phyloP scores from a whole-genome alignment of 345 rosid species.

The Kandelia obovata region DNA sequence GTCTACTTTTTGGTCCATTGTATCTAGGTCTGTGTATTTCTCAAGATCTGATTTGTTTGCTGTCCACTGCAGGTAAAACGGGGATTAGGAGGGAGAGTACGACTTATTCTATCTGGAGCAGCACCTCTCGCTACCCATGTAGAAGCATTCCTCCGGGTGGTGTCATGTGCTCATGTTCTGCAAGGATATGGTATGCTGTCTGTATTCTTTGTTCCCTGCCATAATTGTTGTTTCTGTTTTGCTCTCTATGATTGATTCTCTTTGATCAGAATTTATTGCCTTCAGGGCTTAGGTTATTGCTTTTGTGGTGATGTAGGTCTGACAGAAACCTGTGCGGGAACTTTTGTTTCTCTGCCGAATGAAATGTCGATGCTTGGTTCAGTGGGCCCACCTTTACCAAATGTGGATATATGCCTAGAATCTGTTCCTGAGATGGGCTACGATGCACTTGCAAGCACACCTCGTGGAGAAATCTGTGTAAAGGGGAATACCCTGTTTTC shows the following conservation, averaged over 20 bases:
- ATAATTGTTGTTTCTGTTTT: neutral
- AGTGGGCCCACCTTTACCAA: slow-evolving; percentile 97
- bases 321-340: slow-evolving; percentile 94
- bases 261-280: neutral
- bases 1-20: neutral
- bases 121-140: slow-evolving; percentile 90
- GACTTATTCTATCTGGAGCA: slow-evolving; percentile 90
- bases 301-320: slow-evolving; percentile 49
- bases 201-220: slow-evolving; percentile 5
- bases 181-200: slow-evolving; percentile 90
- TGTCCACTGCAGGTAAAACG: slow-evolving; percentile 62
- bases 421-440: slow-evolving; percentile 97
- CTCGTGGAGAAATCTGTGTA: slow-evolving; percentile 87
- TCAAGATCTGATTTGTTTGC: slow-evolving; percentile 6
- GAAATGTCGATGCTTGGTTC: slow-evolving; percentile 75
- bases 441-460: slow-evolving; percentile 77
- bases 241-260: neutral
- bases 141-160: slow-evolving; percentile 88
- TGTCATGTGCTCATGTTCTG: slow-evolving; percentile 88
- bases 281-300: slow-evolving; percentile 9
- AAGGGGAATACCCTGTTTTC: slow-evolving; percentile 76
- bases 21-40: neutral
- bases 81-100: slow-evolving; percentile 90
- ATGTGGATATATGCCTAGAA: slow-evolving; percentile 80
- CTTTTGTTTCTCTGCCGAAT: slow-evolving; percentile 83